These are phyloP conservation scores for Anisodus tanguticus DNA, from an alignment of 257 asterid genomes.

Conservation along the genomic window DNA sequence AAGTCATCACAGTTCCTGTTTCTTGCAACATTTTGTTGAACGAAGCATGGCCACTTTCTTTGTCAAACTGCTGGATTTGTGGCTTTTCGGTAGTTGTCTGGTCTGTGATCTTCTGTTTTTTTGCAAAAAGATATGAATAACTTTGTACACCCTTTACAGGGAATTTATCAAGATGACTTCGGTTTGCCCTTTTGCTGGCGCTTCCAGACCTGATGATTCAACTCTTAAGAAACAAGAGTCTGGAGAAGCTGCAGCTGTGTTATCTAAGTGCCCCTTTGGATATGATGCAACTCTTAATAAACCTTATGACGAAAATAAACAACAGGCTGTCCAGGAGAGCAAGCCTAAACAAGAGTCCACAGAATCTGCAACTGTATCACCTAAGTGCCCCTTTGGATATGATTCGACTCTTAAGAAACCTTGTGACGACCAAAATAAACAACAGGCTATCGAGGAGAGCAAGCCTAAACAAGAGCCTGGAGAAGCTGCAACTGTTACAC, in stretches of 20 bases:
- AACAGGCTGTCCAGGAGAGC: constrained; percentile 40
- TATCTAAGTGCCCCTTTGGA: no score
- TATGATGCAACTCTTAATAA: constrained; percentile 38
- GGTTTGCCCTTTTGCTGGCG: constrained; percentile 87
- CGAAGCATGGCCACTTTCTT: not conserved
- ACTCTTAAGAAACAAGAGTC: constrained; percentile 36
- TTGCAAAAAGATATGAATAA: not conserved
- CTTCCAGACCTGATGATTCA: constrained; percentile 79
- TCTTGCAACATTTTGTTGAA: constrained; percentile 12
- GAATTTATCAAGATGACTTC: constrained; percentile 66
- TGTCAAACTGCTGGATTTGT: not conserved
- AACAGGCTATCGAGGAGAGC: constrained; percentile 41
- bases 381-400: constrained; percentile 66
- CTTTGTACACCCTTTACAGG: constrained; percentile 7
- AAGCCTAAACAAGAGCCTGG: constrained; percentile 36
- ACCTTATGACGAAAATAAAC: constrained; percentile 58
- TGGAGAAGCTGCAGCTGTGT: no score
- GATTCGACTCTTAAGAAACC: constrained; percentile 42
- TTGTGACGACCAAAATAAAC: constrained; percentile 64
- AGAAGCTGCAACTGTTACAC: constrained; percentile 39
- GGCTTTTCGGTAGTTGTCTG: not conserved
- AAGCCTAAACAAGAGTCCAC: constrained; percentile 24
- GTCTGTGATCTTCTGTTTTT: not conserved
- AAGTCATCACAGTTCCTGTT: not conserved
- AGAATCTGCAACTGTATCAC: constrained; percentile 33